Evolutionary conservation across 2,329 filamentous ascomycete genomes (phyloP).

Genomic region (Pezicula radicicola): DNA sequence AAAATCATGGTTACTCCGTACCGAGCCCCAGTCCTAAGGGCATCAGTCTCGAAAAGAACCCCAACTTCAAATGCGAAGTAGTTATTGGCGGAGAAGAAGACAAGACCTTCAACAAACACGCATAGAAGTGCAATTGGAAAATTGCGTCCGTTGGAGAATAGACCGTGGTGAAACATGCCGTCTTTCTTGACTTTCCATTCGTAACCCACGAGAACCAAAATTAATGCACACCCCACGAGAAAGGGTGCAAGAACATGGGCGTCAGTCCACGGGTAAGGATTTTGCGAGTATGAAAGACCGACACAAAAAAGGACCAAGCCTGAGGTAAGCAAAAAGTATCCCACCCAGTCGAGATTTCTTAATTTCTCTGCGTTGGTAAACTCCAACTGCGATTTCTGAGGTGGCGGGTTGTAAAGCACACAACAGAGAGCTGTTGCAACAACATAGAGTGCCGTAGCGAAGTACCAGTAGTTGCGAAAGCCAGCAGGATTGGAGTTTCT

Average conservation of each 20-base stretch:
- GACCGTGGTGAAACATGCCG: slow-evolving; percentile 38
- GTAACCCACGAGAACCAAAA: slow-evolving; percentile 27
- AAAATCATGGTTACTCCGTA: slow-evolving; percentile 33
- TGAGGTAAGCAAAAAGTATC: slow-evolving; percentile 31
- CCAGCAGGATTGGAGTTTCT: slow-evolving; percentile 25
- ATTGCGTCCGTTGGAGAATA: slow-evolving; percentile 33
- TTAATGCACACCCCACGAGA: slow-evolving; percentile 27
- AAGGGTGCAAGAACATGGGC: slow-evolving; percentile 34
- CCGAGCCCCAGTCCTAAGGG: slow-evolving; percentile 29
- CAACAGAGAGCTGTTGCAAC: slow-evolving; percentile 25
- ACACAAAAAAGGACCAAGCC: slow-evolving; percentile 37
- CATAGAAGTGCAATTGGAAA: slow-evolving; percentile 33
- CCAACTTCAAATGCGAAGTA: slow-evolving; percentile 38
- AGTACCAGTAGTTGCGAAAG: slow-evolving; percentile 35
- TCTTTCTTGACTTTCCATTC: slow-evolving; percentile 33
- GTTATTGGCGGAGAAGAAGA: slow-evolving; percentile 38
- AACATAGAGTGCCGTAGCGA: slow-evolving; percentile 27
- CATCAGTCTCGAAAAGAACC: slow-evolving; percentile 25
- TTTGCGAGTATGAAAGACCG: slow-evolving; percentile 35
- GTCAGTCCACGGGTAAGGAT: slow-evolving; percentile 36
- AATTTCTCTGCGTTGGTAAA: slow-evolving; percentile 31
- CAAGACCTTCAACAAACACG: slow-evolving; percentile 35
- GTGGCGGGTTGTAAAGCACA: slow-evolving; percentile 32
- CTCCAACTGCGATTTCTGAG: slow-evolving; percentile 21
- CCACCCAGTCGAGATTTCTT: slow-evolving; percentile 35